Evolutionary conservation across 1,284 basidiomycete genomes (phyloP).

Genomic region (Puccinia novopanici): DNA sequence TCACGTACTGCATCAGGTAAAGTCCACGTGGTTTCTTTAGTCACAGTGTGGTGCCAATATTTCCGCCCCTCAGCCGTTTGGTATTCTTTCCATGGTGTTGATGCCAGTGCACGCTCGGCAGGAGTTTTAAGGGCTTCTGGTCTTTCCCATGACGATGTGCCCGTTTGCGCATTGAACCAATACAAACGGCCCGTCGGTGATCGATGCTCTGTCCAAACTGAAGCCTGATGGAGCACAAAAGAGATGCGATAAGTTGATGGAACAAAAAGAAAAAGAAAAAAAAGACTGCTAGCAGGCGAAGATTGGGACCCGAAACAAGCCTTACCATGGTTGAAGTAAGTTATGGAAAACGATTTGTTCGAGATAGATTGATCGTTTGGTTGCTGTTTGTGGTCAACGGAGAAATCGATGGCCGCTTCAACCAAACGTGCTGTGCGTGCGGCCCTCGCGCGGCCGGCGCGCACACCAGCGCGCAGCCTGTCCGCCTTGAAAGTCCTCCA

Average conservation of each 20-base stretch:
- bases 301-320: no score
- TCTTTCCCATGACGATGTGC: constrained; percentile 54
- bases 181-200: constrained; percentile 82
- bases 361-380: no score
- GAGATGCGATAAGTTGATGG: not conserved
- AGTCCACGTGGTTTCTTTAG: constrained; percentile 91
- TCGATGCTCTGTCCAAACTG: constrained; percentile 57
- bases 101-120: constrained; percentile 55
- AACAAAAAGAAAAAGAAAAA: no score
- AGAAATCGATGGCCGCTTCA: no score
- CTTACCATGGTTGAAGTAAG: no score
- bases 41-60: constrained; percentile 84
- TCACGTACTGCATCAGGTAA: constrained; percentile 83
- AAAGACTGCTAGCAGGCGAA: not conserved
- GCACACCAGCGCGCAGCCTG: no score
- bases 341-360: no score
- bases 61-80: constrained; percentile 76
- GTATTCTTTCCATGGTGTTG: constrained; percentile 78
- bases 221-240: not conserved
- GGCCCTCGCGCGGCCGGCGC: no score
- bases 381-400: no score
- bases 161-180: constrained; percentile 69
- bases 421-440: no score
- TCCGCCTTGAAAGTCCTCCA: no score
- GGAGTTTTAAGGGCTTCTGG: constrained; percentile 57